A percentile compares a stretch with the other conserved stretches of the same genome.
Conservation (phyloP, 176 grass and related monocot genomes). For the Rhynchospora breviuscula region DNA sequence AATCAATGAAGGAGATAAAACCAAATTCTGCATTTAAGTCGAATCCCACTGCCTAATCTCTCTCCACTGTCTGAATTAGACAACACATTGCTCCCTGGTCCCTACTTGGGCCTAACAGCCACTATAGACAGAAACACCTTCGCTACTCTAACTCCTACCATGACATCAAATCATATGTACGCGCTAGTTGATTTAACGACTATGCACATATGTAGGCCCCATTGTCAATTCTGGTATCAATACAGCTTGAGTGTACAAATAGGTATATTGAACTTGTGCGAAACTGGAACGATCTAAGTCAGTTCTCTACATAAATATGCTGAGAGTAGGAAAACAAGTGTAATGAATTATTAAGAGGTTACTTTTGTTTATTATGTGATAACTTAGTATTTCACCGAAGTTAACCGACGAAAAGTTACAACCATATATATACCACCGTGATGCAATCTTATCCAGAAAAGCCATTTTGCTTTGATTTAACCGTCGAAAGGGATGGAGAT, state of each 20-base stretch:
- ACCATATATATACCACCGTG: neutral
- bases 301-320: neutral
- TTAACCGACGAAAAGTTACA: neutral
- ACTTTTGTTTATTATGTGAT: neutral
- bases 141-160: neutral
- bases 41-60: neutral
- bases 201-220: neutral
- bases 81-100: neutral
- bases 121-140: slow-evolving; percentile 5
- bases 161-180: neutral
- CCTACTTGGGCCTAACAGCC: slow-evolving; percentile 9
- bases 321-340: neutral
- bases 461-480: slow-evolving; percentile 9
- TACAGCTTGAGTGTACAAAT: neutral
- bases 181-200: neutral
- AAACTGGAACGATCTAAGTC: neutral
- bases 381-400: neutral
- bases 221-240: neutral
- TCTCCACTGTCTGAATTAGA: slow-evolving; percentile 27
- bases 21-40: slow-evolving; percentile 22
- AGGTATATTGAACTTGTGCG: neutral
- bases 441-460: slow-evolving; percentile 2
- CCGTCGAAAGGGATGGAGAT: slow-evolving; percentile 12
- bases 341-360: neutral
- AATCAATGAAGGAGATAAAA: neutral